phyloP scores from a whole-genome alignment of 2,329 filamentous ascomycete genomes.

The Venturia aucupariae region DNA sequence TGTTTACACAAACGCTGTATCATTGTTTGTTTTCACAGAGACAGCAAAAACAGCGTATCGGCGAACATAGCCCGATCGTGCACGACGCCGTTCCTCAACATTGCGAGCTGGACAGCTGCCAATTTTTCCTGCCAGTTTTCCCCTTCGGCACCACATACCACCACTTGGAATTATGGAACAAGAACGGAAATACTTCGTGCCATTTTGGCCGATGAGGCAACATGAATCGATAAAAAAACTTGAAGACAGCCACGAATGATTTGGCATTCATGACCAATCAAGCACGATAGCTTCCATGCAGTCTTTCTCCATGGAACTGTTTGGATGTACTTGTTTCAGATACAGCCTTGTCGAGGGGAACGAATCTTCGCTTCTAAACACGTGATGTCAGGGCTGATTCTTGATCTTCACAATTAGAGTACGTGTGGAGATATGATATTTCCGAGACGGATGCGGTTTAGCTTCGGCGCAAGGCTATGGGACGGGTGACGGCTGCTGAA shows the following conservation, averaged over 20 bases:
- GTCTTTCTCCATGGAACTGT: neutral
- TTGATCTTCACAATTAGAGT: too few relatives aligned
- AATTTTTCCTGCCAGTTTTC: neutral
- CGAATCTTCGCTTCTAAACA: neutral
- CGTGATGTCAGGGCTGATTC: neutral
- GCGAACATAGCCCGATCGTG: too few relatives aligned
- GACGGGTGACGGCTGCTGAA: neutral
- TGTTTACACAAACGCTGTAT: too few relatives aligned
- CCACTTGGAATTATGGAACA: neutral
- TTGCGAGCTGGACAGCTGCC: too few relatives aligned
- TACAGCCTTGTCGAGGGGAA: neutral
- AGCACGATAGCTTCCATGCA: neutral
- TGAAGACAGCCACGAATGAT: too few relatives aligned
- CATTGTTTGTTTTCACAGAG: neutral
- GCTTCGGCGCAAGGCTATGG: neutral
- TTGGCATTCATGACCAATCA: neutral
- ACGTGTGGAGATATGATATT: too few relatives aligned
- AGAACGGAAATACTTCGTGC: neutral
- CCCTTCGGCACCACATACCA: neutral
- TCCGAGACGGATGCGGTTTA: neutral
- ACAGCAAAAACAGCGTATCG: too few relatives aligned
- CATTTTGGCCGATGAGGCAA: neutral
- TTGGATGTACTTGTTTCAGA: neutral
- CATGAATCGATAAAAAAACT: neutral
- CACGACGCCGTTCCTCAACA: too few relatives aligned